Percentiles rank a stretch among this genome's conserved stretches.
phyloP scores from a whole-genome alignment of 768 basidiomycete genomes.

The Lactarius sp. region DNA sequence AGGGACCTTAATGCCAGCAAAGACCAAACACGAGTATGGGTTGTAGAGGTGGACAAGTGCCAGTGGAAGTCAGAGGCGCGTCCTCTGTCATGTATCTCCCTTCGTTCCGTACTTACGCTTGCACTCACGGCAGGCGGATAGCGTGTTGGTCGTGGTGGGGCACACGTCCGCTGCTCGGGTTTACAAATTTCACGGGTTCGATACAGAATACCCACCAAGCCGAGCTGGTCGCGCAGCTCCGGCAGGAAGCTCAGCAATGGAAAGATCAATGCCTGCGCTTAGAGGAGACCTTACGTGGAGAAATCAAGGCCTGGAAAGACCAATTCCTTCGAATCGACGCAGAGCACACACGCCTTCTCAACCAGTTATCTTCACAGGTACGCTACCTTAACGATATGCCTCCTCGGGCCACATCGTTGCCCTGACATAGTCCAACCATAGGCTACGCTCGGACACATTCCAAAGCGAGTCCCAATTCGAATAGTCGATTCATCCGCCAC shows the following conservation, averaged over 20 bases:
- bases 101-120: neutral
- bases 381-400: no score
- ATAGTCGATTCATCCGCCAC: no score
- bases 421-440: no score
- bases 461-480: no score
- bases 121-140: constrained; percentile 10
- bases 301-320: no score
- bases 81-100: neutral
- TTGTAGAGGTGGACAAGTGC: constrained; percentile 20
- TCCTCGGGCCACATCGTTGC: no score
- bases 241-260: constrained; percentile 64
- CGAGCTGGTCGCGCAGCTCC: constrained; percentile 56
- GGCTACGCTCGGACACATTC: no score
- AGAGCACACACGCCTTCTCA: no score
- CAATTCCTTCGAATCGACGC: no score
- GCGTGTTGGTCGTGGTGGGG: constrained; percentile 6
- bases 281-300: constrained; percentile 37
- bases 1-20: constrained; percentile 12
- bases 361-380: no score
- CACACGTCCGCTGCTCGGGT: neutral
- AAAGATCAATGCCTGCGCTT: constrained; percentile 56
- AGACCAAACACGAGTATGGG: constrained; percentile 15
- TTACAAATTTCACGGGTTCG: neutral
- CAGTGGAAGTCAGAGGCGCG: constrained; percentile 26
- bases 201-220: constrained; percentile 52